phyloP scores from a whole-genome alignment of 306 rosid genomes.

The Abrus precatorius region DNA sequence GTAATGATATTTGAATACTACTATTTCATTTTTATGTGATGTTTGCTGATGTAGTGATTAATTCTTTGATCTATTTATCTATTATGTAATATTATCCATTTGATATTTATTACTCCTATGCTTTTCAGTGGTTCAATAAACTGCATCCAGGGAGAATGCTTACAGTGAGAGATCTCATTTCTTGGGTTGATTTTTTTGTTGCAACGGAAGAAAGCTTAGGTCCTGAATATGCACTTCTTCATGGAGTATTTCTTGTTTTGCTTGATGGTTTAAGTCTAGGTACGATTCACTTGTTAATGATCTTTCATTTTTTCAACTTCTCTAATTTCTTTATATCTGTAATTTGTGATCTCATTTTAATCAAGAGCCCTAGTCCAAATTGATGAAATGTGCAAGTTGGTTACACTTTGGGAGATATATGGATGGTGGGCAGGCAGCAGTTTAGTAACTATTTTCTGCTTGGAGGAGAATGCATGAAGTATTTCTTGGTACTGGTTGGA shows the following conservation, averaged over 20 bases:
- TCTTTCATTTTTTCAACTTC: slow-evolving; percentile 26
- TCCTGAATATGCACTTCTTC: slow-evolving; percentile 77
- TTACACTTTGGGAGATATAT: no score
- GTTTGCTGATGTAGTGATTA: slow-evolving; percentile 6
- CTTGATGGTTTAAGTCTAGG: slow-evolving; percentile 96
- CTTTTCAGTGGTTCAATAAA: slow-evolving; percentile 81
- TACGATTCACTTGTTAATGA: slow-evolving; percentile 42
- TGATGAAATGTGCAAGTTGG: no score
- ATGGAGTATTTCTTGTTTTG: slow-evolving; percentile 91
- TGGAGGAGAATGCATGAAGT: no score
- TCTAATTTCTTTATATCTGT: slow-evolving; percentile 6
- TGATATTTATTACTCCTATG: slow-evolving; percentile 29
- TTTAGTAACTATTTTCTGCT: no score
- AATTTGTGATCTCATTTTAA: background rate
- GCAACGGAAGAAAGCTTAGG: slow-evolving; percentile 68
- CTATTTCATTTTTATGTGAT: background rate
- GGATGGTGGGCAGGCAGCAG: no score
- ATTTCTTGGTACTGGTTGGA: no score
- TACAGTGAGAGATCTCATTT: slow-evolving; percentile 91
- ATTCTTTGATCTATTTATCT: background rate
- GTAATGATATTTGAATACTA: background rate
- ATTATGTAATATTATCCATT: slow-evolving; percentile 15
- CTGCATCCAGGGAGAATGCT: slow-evolving; percentile 76
- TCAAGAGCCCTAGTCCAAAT: background rate
- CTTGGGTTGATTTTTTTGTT: slow-evolving; percentile 84